Base-by-base conservation (phyloP, 345 rosid genomes). In the Salix koriyanagi region DNA sequence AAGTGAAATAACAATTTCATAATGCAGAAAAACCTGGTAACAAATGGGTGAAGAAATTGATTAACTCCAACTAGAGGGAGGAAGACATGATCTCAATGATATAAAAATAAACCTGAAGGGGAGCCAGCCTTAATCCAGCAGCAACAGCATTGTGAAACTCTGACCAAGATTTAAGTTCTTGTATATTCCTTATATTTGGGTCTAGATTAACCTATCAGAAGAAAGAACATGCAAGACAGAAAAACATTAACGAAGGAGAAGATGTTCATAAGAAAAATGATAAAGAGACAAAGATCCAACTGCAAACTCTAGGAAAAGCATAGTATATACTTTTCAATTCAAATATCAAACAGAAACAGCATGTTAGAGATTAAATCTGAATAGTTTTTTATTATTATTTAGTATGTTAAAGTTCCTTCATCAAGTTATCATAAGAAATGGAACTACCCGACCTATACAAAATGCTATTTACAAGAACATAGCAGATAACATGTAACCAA, bases 101-200 rank as follows among this genome's bases (percentile, higher is more conserved):
- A 46, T 50, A 60, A 73, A 75, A 48, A 62, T 75, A 79, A 74
- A 95, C 99, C 96, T 95, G 99, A 83, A 91, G 86, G 11, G 99
- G 98, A 25, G 98, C 91, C 87, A 95, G 88, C 79, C 93, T 87
- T 74, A 95, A 85, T 79, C 98, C 99, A 79, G 99, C 94, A 75
- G 98, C 99, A 83, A 93, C 98, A 81, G 98, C 97, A 86, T 95
- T 95, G 82, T 93, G 98, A 88, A 95, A 95, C 86, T 95, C 98
- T n/a, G 99, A 96, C 98, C 98, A 95, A 42, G 96, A 87, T 84
- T 86, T 93, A 74, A 95, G 91, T 85, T 95, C 99, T 89, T 93
- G 98, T 62, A 95, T 83, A 81, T 90, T 93, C 85, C 98, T 89
- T 76, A 86, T 81, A 82, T 79, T 95, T 71, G 99, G 97, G 81